These are phyloP conservation scores for Urtica urens DNA, from an alignment of 306 rosid genomes.

Conservation along the genomic window DNA sequence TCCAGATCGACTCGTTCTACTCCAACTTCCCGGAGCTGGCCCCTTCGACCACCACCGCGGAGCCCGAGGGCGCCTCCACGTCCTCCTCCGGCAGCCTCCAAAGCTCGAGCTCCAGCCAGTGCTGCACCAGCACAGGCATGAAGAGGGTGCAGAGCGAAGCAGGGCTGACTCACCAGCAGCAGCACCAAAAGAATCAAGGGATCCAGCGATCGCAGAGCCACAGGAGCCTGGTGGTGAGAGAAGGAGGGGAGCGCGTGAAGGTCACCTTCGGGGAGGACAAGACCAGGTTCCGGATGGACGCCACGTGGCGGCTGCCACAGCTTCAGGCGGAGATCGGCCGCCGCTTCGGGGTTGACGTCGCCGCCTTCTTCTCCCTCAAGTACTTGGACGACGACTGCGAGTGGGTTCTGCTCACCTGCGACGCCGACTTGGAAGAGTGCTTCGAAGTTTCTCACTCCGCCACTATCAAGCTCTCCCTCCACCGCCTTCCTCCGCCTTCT, in stretches of 20 bases:
- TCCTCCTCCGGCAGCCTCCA: slow-evolving; percentile 63
- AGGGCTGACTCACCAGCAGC: slow-evolving; percentile 33
- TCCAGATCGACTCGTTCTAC: slow-evolving; percentile 75
- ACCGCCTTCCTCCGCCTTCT: no score
- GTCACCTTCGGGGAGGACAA: slow-evolving; percentile 65
- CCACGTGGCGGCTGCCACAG: slow-evolving; percentile 33
- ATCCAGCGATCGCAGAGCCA: slow-evolving; percentile 59
- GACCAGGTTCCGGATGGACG: slow-evolving; percentile 61
- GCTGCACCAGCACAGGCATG: slow-evolving; percentile 40
- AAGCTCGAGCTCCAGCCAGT: slow-evolving; percentile 64
- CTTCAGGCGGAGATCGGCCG: slow-evolving; percentile 50
- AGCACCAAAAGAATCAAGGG: slow-evolving; percentile 13
- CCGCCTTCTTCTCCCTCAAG: slow-evolving; percentile 49
- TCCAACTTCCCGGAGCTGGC: slow-evolving; percentile 65
- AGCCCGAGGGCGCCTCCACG: slow-evolving; percentile 41
- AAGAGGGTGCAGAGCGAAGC: slow-evolving; percentile 72
- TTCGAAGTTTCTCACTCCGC: slow-evolving; percentile 47
- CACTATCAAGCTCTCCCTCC: slow-evolving; percentile 67
- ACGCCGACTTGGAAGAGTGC: slow-evolving; percentile 86
- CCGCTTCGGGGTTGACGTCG: slow-evolving; percentile 51
- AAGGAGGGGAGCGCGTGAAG: slow-evolving; percentile 45
- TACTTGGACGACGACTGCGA: slow-evolving; percentile 91
- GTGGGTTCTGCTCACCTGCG: slow-evolving; percentile 86
- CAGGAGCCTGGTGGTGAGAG: slow-evolving; percentile 27
- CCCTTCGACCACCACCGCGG: slow-evolving; percentile 24